phyloP scores from a whole-genome alignment of 2,329 filamentous ascomycete genomes.

The Tricladium varicosporioides region DNA sequence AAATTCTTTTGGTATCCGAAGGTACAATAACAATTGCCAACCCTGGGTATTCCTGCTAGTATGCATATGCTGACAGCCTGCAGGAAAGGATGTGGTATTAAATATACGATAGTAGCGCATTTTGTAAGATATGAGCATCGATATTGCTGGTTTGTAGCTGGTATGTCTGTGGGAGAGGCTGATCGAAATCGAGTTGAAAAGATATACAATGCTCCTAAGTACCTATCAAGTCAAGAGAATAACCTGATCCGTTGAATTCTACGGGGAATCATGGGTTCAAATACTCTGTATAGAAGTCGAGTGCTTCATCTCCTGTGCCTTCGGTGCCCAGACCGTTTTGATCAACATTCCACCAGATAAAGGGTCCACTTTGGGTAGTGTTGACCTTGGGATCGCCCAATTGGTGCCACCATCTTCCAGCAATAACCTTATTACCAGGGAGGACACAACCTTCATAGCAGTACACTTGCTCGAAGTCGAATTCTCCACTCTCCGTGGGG shows the following conservation, averaged over 20 bases:
- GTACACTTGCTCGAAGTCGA: conserved; percentile 35
- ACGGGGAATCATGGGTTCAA: neutral
- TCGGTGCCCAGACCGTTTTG: conserved; percentile 10
- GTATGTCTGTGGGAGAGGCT: no score
- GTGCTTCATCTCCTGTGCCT: conserved; percentile 20
- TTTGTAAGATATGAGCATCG: no score
- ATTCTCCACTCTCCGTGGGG: conserved; percentile 17
- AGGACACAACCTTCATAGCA: conserved; percentile 47
- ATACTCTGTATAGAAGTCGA: conserved; percentile 20
- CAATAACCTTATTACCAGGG: conserved; percentile 45
- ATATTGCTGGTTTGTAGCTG: no score
- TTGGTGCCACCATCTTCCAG: conserved; percentile 48
- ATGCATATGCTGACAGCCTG: no score
- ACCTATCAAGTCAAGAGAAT: neutral
- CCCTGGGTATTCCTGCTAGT: no score
- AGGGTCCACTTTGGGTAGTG: conserved; percentile 30
- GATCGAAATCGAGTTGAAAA: no score
- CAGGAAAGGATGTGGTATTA: no score
- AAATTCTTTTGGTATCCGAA: no score
- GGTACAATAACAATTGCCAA: no score
- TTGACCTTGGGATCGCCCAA: conserved; percentile 7
- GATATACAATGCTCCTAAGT: neutral
- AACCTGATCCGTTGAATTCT: neutral
- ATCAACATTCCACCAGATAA: conserved; percentile 37
- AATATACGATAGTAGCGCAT: no score